phyloP scores from a whole-genome alignment of 306 rosid genomes.

The Sindora glabra region DNA sequence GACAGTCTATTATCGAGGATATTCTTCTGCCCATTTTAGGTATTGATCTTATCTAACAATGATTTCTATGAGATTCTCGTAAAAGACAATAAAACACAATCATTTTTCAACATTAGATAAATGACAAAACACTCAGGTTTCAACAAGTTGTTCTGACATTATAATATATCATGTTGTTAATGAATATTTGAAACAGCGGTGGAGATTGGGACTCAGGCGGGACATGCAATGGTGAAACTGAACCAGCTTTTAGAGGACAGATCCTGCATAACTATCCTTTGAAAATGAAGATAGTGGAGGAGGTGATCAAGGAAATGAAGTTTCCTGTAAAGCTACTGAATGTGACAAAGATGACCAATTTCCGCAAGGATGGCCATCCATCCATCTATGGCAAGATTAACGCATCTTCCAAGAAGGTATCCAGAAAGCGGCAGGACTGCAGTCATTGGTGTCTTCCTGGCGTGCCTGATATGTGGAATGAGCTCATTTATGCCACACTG shows the following conservation, averaged over 20 bases:
- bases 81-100: too few species aligned
- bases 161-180: too few species aligned
- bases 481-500: constrained; percentile 66
- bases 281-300: constrained; percentile 90
- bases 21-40: constrained; percentile 95
- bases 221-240: constrained; percentile 80
- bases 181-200: constrained; percentile 51
- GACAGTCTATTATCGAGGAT: constrained; percentile 83
- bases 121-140: too few species aligned
- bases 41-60: constrained; percentile 18
- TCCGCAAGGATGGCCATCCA: constrained; percentile 93
- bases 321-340: constrained; percentile 67
- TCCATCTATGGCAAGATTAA: constrained; percentile 51
- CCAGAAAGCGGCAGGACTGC: constrained; percentile 67
- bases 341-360: constrained; percentile 81
- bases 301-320: constrained; percentile 58
- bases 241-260: constrained; percentile 62
- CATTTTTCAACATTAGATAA: too few species aligned
- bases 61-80: too few species aligned
- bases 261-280: constrained; percentile 67
- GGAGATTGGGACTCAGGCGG: constrained; percentile 99
- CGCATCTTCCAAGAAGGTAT: constrained; percentile 34
- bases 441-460: constrained; percentile 99
- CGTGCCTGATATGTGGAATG: constrained; percentile 94
- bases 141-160: too few species aligned